These are phyloP conservation scores for Solanum boliviense DNA, from an alignment of 257 asterid species.

Conservation along the genomic window DNA sequence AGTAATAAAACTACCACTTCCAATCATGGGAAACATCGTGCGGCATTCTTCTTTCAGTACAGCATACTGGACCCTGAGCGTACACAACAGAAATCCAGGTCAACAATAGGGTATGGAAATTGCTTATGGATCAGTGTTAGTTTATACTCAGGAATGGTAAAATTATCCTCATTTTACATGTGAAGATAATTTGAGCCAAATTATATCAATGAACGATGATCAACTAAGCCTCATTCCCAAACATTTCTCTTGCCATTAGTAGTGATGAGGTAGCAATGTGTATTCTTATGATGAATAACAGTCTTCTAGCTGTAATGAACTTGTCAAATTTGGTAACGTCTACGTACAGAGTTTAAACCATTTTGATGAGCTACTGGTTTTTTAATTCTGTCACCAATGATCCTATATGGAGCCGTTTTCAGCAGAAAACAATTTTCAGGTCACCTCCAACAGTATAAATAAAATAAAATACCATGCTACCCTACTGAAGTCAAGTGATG, in stretches of 20 bases:
- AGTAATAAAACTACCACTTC: slow-evolving; percentile 78
- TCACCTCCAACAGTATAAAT: background rate
- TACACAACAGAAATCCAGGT: slow-evolving; percentile 2
- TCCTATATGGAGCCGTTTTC: background rate
- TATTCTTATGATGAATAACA: background rate
- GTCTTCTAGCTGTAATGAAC: background rate
- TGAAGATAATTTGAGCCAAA: background rate
- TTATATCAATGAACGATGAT: background rate
- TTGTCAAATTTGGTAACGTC: background rate
- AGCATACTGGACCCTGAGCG: slow-evolving; percentile 64
- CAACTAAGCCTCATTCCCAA: background rate
- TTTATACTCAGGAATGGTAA: background rate
- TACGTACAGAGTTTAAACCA: background rate
- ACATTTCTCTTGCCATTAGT: background rate
- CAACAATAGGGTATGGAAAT: background rate
- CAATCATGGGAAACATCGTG: slow-evolving; percentile 77
- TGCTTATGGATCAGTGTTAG: background rate
- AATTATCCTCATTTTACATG: background rate
- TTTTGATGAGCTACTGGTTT: background rate
- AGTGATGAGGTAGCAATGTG: background rate
- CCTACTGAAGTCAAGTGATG: background rate
- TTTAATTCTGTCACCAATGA: background rate
- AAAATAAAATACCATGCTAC: background rate
- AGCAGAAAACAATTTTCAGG: background rate
- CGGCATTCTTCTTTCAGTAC: slow-evolving; percentile 68